phyloP scores from a whole-genome alignment of 192 early-diverging fungal genomes.

The Mortierella alpina region DNA sequence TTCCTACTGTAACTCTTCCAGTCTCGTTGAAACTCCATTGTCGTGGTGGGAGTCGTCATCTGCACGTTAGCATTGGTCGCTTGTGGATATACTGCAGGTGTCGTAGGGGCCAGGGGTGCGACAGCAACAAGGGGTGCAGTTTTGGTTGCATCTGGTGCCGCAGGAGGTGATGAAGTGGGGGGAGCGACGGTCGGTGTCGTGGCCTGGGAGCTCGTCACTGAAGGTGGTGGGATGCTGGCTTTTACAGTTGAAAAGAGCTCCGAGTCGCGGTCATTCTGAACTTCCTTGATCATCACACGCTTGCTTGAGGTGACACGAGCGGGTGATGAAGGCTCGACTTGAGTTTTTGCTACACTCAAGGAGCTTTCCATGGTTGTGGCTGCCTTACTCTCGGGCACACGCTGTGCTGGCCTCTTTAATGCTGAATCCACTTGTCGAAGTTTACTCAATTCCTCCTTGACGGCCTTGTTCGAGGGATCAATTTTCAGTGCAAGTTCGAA shows the following conservation, averaged over 20 bases:
- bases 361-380: no score
- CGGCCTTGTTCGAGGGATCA: conserved; percentile 73
- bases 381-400: no score
- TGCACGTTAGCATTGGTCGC: neutral
- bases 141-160: neutral
- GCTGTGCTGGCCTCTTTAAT: neutral
- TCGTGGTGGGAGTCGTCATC: conserved; percentile 60
- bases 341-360: neutral
- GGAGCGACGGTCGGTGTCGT: neutral
- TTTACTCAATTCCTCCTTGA: conserved; percentile 72
- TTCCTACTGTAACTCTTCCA: conserved; percentile 72
- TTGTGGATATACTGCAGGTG: neutral
- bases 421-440: neutral
- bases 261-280: conserved; percentile 55
- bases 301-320: conserved; percentile 43
- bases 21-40: conserved; percentile 78
- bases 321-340: neutral
- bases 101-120: neutral
- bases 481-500: conserved; percentile 69
- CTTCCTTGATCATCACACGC: conserved; percentile 66
- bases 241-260: conserved; percentile 12
- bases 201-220: neutral
- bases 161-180: neutral
- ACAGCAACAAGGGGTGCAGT: neutral
- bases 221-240: conserved; percentile 5